Evolutionary conservation across 805 yeast species (phyloP), one percentile per base, ranked within the genome.

Genomic region (Metschnikowia dekortorum): DNA sequence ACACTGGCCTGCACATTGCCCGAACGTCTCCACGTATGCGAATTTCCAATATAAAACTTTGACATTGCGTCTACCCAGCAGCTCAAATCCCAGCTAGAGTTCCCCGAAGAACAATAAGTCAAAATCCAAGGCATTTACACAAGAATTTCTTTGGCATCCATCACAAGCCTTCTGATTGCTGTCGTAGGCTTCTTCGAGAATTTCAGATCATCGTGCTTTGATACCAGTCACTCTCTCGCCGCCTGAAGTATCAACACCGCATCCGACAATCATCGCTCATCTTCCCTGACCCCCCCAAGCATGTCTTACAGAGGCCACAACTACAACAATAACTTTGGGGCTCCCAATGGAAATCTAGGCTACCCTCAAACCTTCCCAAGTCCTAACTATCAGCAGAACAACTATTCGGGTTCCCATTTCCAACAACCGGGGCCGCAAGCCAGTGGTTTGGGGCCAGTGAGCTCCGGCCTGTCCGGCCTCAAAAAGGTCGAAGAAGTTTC

Each of bases 401-500:
- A 44, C 35, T 44, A 35, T 28, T 44, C 46, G n/a, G 46, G 46
- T 16, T 14, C 46, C 31, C 55, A 49, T 16, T 52, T 52, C 32
- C 53, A 50, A 26, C 55, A 47, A 22, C 54, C 41, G n/a, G 51
- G 39, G 14, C 46, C 18, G 22, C 54, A 39, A 8, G 31, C 37
- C n/a, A 53, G 46, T 38, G 39, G 54, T 16, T 36, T 56, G 37
- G 61, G 61, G 22, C 61, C 60, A 8, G 65, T 71, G 22, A 55
- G 67, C 31, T 50, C 63, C 34, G 55, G 62, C 26, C 65, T 61
- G 54, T 56, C 69, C 3, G 58, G 64, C 5, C 45, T 65, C 31
- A 72, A 70, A 36, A 63, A 70, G 47, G 76, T 83, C 54, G 89
- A 84, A 58, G 64, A 64, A 14, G 63, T 78, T 49, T 70, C 84